These are phyloP conservation scores for Colletotrichum sp. DNA, from an alignment of 2,329 filamentous ascomycete species.

Conservation along the genomic window DNA sequence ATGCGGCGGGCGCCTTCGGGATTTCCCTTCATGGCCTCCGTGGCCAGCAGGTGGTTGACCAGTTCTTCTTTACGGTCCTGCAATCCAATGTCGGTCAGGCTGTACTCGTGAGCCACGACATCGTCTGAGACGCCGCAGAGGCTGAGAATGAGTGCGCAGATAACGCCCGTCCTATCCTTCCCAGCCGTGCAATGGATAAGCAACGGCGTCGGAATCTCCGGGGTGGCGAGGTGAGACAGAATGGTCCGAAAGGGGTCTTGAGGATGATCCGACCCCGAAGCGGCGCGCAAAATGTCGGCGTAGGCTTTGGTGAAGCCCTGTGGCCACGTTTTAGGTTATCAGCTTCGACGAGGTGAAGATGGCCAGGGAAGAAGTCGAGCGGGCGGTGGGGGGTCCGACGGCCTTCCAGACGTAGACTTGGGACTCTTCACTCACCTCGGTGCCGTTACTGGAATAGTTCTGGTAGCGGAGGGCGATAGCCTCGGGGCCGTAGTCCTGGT, in stretches of 20 bases:
- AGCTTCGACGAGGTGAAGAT: neutral
- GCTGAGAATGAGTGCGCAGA: constrained; percentile 68
- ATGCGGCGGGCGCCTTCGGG: constrained; percentile 47
- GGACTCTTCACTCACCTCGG: constrained; percentile 27
- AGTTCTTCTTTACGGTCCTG: constrained; percentile 56
- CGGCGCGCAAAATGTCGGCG: constrained; percentile 61
- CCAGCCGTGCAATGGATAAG: constrained; percentile 78
- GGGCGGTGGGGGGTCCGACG: neutral
- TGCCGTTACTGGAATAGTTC: constrained; percentile 61
- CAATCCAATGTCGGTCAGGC: constrained; percentile 68
- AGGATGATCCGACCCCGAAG: constrained; percentile 33
- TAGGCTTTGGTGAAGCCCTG: constrained; percentile 69
- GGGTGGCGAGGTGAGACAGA: constrained; percentile 58
- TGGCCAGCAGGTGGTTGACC: constrained; percentile 51
- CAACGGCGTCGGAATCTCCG: constrained; percentile 48
- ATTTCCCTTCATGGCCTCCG: constrained; percentile 54
- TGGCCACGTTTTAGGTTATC: constrained; percentile 25
- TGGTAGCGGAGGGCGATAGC: constrained; percentile 64
- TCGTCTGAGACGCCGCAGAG: constrained; percentile 66
- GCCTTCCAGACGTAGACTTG: neutral
- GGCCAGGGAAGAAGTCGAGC: neutral
- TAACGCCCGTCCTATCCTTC: constrained; percentile 77
- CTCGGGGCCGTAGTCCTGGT: constrained; percentile 66
- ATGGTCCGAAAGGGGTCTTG: constrained; percentile 51
- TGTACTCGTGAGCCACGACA: constrained; percentile 70